These are phyloP conservation scores for Psilocybe sp. DNA, from an alignment of 768 basidiomycete species.

Conservation along the genomic window DNA sequence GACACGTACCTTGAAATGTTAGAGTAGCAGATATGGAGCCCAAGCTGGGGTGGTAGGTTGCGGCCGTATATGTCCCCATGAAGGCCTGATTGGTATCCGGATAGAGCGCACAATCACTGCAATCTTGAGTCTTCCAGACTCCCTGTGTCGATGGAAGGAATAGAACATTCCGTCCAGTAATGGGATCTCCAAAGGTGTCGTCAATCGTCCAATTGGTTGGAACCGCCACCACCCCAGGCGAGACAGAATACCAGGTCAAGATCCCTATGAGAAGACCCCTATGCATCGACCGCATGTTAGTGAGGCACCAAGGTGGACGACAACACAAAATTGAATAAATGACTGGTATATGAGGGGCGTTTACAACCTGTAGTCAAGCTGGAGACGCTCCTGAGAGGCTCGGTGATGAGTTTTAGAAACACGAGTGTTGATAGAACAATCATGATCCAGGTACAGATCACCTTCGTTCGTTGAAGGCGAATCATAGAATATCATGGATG, in stretches of 20 bases:
- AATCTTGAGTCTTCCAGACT: constrained; percentile 25
- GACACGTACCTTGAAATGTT: constrained; percentile 21
- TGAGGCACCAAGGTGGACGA: too few species aligned
- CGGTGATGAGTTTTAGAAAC: too few species aligned
- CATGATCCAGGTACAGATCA: too few species aligned
- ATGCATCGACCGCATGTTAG: constrained; percentile 2
- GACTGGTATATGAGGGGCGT: too few species aligned
- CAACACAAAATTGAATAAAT: too few species aligned
- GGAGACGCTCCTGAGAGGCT: too few species aligned
- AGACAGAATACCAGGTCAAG: constrained; percentile 2
- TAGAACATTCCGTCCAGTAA: constrained; percentile 20
- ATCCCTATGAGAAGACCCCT: constrained; percentile 11
- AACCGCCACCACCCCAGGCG: constrained; percentile 8
- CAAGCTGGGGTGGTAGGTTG: constrained; percentile 26
- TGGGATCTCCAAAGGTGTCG: constrained; percentile 30
- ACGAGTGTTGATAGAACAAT: too few species aligned
- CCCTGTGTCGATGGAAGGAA: constrained; percentile 19
- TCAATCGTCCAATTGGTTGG: constrained; percentile 34
- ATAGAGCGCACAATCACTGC: constrained; percentile 20
- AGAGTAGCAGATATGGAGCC: constrained; percentile 23
- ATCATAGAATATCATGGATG: too few species aligned
- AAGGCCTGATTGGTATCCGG: constrained; percentile 20
- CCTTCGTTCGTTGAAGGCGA: too few species aligned
- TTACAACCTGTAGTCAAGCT: too few species aligned
- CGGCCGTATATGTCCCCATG: constrained; percentile 28